Evolutionary conservation across 345 rosid genomes (phyloP), one percentile per base, ranked within the genome.

Genomic region (Hibiscus trionum): DNA sequence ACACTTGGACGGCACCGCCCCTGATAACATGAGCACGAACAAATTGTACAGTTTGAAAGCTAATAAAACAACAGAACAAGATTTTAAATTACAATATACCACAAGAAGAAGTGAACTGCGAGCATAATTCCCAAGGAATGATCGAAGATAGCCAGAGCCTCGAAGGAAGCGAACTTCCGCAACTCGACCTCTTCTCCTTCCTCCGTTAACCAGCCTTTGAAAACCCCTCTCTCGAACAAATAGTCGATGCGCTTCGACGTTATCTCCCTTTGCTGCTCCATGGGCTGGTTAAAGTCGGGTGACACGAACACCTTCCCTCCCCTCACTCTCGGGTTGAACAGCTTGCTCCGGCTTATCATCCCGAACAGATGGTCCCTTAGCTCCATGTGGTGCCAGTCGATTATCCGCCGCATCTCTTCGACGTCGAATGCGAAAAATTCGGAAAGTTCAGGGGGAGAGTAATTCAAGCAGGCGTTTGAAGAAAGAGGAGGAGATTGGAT

Each of bases 211-310:
- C 96, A 94, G 0, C 96, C 93, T 10, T 81, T 42, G 66, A 86
- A 94, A 9, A 82, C 93, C 2, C 95, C 96, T 67, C 72, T 80
- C 47, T 90, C 96, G 2, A 76, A 71, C 79, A 94, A 61, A 58
- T 80, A 88, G 62, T 44, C 77, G 66, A 94, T 82, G 76, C 97
- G 80, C 71, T 67, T 87, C 97, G 84, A 79, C 0, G 96, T 94
- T 71, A 89, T 83, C 84, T 91, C 96, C 9, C 98, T 78, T 77
- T 94, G 98, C 66, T 90, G 96, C 83, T 90, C 98, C 97, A 84
- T 94, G 33, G 96, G 71, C 85, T 91, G 97, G 79, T 91, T 91
- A 61, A 80, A 91, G 73, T 91, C 96, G 7, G 97, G 92, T 47
- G 76, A 68, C 59, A 88, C 86, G 69, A 83, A 94, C n/a, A 94